Conservation (phyloP, 176 grass and related monocot genomes). For the Triticum monococcum region DNA sequence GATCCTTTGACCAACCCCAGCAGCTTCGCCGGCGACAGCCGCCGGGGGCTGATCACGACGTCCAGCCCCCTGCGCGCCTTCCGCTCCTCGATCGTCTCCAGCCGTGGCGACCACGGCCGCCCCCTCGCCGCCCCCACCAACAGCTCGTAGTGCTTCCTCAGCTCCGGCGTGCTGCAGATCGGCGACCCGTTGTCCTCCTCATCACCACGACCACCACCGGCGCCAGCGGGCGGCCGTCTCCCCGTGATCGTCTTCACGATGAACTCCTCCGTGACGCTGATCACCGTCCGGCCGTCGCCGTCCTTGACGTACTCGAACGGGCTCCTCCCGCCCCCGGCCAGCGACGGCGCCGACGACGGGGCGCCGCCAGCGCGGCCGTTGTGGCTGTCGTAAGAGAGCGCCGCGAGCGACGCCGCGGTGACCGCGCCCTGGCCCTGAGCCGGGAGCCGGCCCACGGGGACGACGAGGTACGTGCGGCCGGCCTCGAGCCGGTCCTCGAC, state of each 20-base stretch:
- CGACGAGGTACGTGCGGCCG: constrained; percentile 57
- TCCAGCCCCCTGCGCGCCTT: not conserved
- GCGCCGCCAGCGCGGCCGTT: not conserved
- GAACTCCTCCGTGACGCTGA: constrained; percentile 66
- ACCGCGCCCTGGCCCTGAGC: constrained; percentile 10
- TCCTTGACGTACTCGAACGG: constrained; percentile 68
- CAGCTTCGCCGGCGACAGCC: constrained; percentile 46
- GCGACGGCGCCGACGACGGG: not conserved
- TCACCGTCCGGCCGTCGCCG: constrained; percentile 43
- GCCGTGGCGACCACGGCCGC: constrained; percentile 66
- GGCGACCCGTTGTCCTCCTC: not conserved
- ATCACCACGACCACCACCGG: not conserved
- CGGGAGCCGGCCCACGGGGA: constrained; percentile 59
- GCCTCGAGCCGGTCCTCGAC: constrained; percentile 52
- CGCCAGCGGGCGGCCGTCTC: not conserved
- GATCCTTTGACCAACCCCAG: constrained; percentile 45
- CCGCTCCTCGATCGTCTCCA: constrained; percentile 78
- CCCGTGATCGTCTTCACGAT: constrained; percentile 39
- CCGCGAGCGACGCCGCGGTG: constrained; percentile 47
- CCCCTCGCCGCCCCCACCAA: constrained; percentile 57
- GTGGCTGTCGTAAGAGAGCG: constrained; percentile 26
- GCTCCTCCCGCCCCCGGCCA: constrained; percentile 13
- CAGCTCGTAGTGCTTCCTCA: constrained; percentile 84
- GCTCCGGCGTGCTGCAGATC: constrained; percentile 84
- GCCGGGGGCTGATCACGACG: constrained; percentile 1